Evolutionary conservation across 2,329 filamentous ascomycete genomes (phyloP), one percentile per base, ranked within the genome.

Genomic region (Trichoderma endophyticum): DNA sequence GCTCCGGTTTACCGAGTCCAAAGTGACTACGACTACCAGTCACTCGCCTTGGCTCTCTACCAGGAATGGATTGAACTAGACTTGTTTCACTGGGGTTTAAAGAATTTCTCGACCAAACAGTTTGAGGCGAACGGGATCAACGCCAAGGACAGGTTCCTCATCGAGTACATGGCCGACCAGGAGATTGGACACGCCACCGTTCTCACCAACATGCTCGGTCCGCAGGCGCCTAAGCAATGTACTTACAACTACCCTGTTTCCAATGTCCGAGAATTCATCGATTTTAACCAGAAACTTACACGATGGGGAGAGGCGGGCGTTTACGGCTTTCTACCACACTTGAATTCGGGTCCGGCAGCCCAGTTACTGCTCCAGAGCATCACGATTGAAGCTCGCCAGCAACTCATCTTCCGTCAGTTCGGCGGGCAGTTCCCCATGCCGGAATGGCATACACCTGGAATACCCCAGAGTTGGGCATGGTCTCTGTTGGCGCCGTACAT

Each of bases 1-100:
- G 86, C 87, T 57, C 93, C 93, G 2, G 88, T 94, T 1, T 95
- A 95, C 81, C 89, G 91, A 73, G 90, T 93, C 0, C 86, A 93
- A 77, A 93, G 91, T 74, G 93, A 97, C 77, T 96, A 94, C 78
- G 93, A 96, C 80, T 96, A 91, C 79, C 87, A 95, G 79, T 94
- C 92, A 0, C 86, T 96, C 34, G 87, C 90, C 0, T 84, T 96
- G 14, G 92, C 88, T 14, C 84, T 95, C 0, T 95, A 95, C 78
- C 91, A 94, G 77, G 93, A 96, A 81, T 96, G 89, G 87, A 94
- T 95, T 69, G 93, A 96, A 82, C 85, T 96, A 1, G 93, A 96
- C 78, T 86, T 94, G 15, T 96, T 96, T 86, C 90, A 93, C 80
- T 90, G 92, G 78, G 93, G 91, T 15, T 86, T 96, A 3, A 89